Conservation (phyloP, 768 basidiomycete species). For the Mycena alexandri region DNA sequence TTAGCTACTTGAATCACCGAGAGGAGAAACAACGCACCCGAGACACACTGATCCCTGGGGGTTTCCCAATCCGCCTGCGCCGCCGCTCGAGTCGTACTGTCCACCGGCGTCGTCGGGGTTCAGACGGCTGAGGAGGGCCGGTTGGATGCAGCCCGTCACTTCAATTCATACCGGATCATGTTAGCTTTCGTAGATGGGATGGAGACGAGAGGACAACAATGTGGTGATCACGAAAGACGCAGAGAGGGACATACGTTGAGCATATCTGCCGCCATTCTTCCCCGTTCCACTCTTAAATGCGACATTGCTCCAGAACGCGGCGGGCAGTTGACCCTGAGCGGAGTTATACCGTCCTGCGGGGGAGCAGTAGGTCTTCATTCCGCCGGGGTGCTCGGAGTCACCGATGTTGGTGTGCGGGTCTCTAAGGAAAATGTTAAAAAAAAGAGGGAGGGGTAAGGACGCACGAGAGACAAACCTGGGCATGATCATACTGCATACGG, state of each 20-base stretch:
- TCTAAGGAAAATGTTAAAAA: slow-evolving; percentile 45
- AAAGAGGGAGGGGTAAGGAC: not conserved
- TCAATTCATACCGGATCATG: not conserved
- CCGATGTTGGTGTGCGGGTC: slow-evolving; percentile 66
- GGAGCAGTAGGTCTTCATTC: slow-evolving; percentile 68
- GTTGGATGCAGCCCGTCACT: slow-evolving; percentile 72
- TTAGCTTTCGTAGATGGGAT: not conserved
- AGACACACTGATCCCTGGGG: slow-evolving; percentile 64
- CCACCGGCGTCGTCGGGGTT: slow-evolving; percentile 65
- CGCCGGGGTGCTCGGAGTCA: slow-evolving; percentile 67
- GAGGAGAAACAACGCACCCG: slow-evolving; percentile 50
- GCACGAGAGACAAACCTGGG: slow-evolving; percentile 50
- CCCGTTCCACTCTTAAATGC: slow-evolving; percentile 59
- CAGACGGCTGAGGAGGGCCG: slow-evolving; percentile 56
- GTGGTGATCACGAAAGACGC: too few species aligned
- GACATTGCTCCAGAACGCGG: slow-evolving; percentile 65
- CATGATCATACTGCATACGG: slow-evolving; percentile 58
- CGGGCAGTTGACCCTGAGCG: slow-evolving; percentile 57
- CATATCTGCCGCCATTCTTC: slow-evolving; percentile 55
- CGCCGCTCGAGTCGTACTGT: slow-evolving; percentile 72
- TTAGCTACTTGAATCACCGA: not conserved
- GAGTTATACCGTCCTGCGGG: slow-evolving; percentile 53
- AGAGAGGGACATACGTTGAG: slow-evolving; percentile 54
- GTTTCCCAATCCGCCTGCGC: slow-evolving; percentile 62
- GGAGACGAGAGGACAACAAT: too few species aligned